Percentiles rank a stretch among this genome's conserved stretches.
These are phyloP conservation scores for Phaseolus coccineus DNA, from an alignment of 331 rosid species.

Conservation along the genomic window DNA sequence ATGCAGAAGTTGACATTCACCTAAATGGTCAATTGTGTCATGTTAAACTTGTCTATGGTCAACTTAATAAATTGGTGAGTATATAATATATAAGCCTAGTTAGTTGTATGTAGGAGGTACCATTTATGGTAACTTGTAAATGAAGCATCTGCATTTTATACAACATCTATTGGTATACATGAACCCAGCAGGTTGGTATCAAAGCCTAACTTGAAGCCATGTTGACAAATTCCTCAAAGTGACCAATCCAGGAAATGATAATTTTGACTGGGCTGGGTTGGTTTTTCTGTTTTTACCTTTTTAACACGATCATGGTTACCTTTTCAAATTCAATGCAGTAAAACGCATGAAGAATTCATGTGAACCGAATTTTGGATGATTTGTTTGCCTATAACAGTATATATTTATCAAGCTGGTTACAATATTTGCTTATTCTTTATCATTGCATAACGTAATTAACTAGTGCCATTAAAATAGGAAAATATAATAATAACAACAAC, in stretches of 20 bases:
- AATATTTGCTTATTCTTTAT: conserved; percentile 2
- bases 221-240: too few species aligned
- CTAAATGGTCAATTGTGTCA: not conserved
- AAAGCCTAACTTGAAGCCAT: too few species aligned
- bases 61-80: not conserved
- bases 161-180: not conserved
- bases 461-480: not conserved
- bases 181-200: too few species aligned
- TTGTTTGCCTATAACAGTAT: conserved; percentile 27
- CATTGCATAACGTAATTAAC: not conserved
- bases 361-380: conserved; percentile 3
- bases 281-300: conserved; percentile 8
- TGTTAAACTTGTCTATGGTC: not conserved
- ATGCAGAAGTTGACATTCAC: conserved; percentile 8
- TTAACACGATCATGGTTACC: not conserved
- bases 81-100: conserved; percentile 2
- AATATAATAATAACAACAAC: not conserved
- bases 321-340: not conserved
- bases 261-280: not conserved
- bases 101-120: conserved; percentile 4
- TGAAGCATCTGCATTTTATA: not conserved
- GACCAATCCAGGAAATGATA: not conserved
- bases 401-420: too few species aligned
- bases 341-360: not conserved
- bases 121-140: conserved; percentile 8